A percentile compares a stretch with the other conserved stretches of the same genome.
These are phyloP conservation scores for Phytophthora cryptogea DNA, from an alignment of 352 stramenopile genomes.

Conservation along the genomic window DNA sequence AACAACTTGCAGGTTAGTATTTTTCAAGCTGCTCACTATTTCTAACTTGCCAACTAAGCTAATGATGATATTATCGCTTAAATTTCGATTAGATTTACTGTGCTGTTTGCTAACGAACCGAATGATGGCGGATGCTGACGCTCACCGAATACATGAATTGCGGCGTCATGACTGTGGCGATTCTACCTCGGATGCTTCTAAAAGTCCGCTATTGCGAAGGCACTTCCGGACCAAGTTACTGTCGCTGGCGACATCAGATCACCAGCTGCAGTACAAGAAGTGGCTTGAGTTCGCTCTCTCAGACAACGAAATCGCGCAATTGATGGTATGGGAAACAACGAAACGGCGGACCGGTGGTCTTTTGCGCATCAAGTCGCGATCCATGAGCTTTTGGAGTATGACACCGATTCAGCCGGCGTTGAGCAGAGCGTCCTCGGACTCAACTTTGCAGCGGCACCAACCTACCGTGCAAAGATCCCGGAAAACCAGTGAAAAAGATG, in stretches of 20 bases:
- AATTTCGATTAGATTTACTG: constrained; percentile 42
- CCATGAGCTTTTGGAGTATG: constrained; percentile 30
- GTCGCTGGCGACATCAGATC: constrained; percentile 28
- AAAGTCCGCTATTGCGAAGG: constrained; percentile 48
- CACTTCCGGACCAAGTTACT: constrained; percentile 55
- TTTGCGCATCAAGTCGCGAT: constrained; percentile 18
- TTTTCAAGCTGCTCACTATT: background rate
- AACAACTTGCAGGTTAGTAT: constrained; percentile 52
- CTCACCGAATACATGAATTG: constrained; percentile 9
- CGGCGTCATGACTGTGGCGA: constrained; percentile 9
- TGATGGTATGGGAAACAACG: constrained; percentile 42
- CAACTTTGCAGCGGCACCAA: constrained; percentile 15
- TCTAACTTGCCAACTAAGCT: background rate
- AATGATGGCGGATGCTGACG: constrained; percentile 33
- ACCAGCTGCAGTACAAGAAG: constrained; percentile 32
- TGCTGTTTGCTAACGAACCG: constrained; percentile 54
- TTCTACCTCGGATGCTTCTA: constrained; percentile 31
- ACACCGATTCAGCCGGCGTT: constrained; percentile 27
- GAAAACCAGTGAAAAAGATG: constrained; percentile 4
- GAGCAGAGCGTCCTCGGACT: constrained; percentile 29
- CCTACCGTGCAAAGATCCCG: constrained; percentile 1
- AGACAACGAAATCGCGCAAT: constrained; percentile 39
- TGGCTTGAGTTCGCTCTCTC: constrained; percentile 44
- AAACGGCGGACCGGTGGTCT: constrained; percentile 5
- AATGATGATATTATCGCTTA: background rate